Conservation (phyloP, 1,139 yeast species). For the Nakaseomyces bracarensis region DNA sequence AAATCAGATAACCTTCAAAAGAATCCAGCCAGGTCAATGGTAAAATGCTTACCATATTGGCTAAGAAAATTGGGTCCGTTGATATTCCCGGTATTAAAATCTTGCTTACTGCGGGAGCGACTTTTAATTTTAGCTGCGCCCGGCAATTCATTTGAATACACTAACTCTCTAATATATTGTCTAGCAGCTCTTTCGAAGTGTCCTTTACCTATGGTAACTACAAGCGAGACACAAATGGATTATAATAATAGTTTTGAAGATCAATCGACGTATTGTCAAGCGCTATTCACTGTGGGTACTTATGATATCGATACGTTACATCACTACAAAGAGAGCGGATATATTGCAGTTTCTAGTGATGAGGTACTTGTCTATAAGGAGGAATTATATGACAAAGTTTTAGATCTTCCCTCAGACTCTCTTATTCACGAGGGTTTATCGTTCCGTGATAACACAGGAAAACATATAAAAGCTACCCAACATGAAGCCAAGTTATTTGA, state of each 20-base stretch:
- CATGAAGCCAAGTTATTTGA: slow-evolving; percentile 29
- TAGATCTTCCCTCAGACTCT: slow-evolving; percentile 34
- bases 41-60: slow-evolving; percentile 25
- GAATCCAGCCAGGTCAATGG: slow-evolving; percentile 16
- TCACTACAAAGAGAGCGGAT: slow-evolving; percentile 32
- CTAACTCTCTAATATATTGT: slow-evolving; percentile 43
- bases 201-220: neutral
- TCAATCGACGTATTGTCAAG: slow-evolving; percentile 32
- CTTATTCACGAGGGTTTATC: slow-evolving; percentile 26
- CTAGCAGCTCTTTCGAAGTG: slow-evolving; percentile 21
- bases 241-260: slow-evolving; percentile 10
- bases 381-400: slow-evolving; percentile 46
- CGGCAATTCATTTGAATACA: slow-evolving; percentile 34
- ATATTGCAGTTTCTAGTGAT: slow-evolving; percentile 64
- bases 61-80: slow-evolving; percentile 54
- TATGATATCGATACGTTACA: slow-evolving; percentile 18
- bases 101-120: slow-evolving; percentile 53
- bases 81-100: slow-evolving; percentile 62
- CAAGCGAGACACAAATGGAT: neutral
- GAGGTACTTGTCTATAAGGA: slow-evolving; percentile 52
- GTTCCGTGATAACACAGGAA: slow-evolving; percentile 17
- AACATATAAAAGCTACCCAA: slow-evolving; percentile 33
- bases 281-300: slow-evolving; percentile 59
- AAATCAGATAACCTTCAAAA: neutral
- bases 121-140: slow-evolving; percentile 47